Evolutionary conservation across 1,284 basidiomycete species (phyloP), one percentile per base, ranked within the genome.

Genomic region (Rhodotorula sp.): DNA sequence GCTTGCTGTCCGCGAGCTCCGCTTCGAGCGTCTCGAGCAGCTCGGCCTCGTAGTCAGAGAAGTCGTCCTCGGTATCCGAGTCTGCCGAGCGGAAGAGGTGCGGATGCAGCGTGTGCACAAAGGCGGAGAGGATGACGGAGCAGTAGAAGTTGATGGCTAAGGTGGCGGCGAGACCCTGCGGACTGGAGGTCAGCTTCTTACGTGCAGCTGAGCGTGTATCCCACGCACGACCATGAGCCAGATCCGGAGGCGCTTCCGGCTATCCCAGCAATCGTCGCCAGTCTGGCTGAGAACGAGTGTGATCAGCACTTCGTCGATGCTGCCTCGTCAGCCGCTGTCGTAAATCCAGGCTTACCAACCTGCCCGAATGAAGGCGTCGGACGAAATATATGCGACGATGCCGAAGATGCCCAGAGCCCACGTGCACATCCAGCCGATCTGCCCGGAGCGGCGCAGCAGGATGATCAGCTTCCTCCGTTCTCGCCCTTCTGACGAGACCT

Each of bases 21-120:
- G 41, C 41, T 14, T 61, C 60, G 23, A 67, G 46, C 19, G 27
- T 42, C 17, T 45, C 25, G 7, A 49, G 45, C 21, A 23, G 27
- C 10, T 46, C 57, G 12, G 50, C 57, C 4, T 69, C 67, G 44
- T 42, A 17, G 50, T 73, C 71, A 19, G 62, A 70, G 46, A 61
- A 64, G n/a, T 73, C 72, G 62, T 70, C 65, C 14, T 73, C 72
- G 8, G 65, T 53, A 34, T 73, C 68, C 41, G 59, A 52, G 58
- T 73, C 72, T 10, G 64, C 61, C 7, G 59, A 52, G 49, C 59
- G 27, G 55, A 70, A 70, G 49, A 73, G 21, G 48, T 70, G 60
- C 7, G 72, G 72, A 49, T 73, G 72, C 4, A 73, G 58, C 9
- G 65, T 67, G 65, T 73, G 72, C 9, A 65, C 62, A 23, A 45